Evolutionary conservation across 169 alveolate species (phyloP), one percentile per base, ranked within the genome.

Genomic region (Cryptosporidium xiaoi): DNA sequence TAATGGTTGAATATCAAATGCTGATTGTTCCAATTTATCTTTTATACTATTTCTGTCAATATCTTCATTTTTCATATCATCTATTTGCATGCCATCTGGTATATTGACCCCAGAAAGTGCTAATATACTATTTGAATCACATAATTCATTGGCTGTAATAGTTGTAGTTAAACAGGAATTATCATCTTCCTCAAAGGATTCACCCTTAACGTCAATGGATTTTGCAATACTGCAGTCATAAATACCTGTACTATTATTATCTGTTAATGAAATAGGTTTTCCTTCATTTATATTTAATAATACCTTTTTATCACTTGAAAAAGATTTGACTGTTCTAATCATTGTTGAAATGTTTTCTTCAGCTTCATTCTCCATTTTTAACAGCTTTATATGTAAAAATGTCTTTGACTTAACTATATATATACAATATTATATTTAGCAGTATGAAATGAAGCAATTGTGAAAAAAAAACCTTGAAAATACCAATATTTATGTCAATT

Each of bases 71-170:
- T 56, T 69, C 2, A 71, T 56, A 20, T 56, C 69, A 34, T 62
- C 87, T 3, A 24, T 46, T 44, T 77, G 87, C 8, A 34, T 8
- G 8, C 44, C 46, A 44, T 62, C 71, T 10, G 77, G 46, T 33
- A 20, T 60, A 60, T 77, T 77, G 3, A 18, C 71, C 18, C 87
- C 87, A 18, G 87, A 48, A 46, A 77, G 66, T 12, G 87, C 60
- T n/a, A 77, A 66, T 24, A 77, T 48, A 77, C 87, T 77, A 16
- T 77, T 77, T 40, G 87, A 77, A 77, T 77, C 87, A 56, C 87
- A 56, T 29, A 77, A 64, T 40, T 77, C 87, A 36, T 77, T 77
- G 12, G 87, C 40, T 5, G 87, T 77, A 34, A 77, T 77, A n/a
- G 87, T 77, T 24, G 87, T 77, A 20, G 87, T 77, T 60, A 77